phyloP scores from a whole-genome alignment of 352 stramenopile genomes.

The Phytopythium cucurbitacearum region DNA sequence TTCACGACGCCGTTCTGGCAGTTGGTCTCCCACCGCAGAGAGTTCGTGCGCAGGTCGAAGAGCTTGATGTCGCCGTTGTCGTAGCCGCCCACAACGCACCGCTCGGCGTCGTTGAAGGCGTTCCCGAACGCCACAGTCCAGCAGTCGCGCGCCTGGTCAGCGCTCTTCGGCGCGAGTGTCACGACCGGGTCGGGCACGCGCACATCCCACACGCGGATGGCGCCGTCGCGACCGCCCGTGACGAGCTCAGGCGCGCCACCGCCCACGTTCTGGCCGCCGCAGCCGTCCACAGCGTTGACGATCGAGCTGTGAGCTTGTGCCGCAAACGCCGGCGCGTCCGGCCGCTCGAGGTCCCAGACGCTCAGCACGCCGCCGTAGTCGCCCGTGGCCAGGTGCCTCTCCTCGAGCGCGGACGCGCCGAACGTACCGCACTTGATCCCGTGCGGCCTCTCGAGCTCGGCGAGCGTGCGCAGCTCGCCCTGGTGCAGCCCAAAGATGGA shows the following conservation, averaged over 20 bases:
- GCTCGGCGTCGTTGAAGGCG: slow-evolving; percentile 91
- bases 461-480: slow-evolving; percentile 70
- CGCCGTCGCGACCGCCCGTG: slow-evolving; percentile 92
- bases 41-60: slow-evolving; percentile 93
- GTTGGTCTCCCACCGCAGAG: slow-evolving; percentile 95
- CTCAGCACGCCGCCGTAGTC: slow-evolving; percentile 77
- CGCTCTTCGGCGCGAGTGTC: slow-evolving; percentile 87
- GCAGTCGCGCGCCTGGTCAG: slow-evolving; percentile 87
- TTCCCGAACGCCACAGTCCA: slow-evolving; percentile 97
- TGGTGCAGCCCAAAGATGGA: slow-evolving; percentile 90
- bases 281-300: slow-evolving; percentile 95
- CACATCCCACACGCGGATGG: slow-evolving; percentile 95
- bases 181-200: slow-evolving; percentile 90
- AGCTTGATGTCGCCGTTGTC: slow-evolving; percentile 98
- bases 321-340: slow-evolving; percentile 77
- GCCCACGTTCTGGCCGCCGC: slow-evolving; percentile 86
- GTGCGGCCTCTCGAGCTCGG: slow-evolving; percentile 75
- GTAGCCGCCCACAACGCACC: slow-evolving; percentile 91
- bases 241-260: slow-evolving; percentile 93
- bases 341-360: slow-evolving; percentile 84
- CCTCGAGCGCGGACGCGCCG: slow-evolving; percentile 87
- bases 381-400: slow-evolving; percentile 83
- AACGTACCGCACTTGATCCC: slow-evolving; percentile 97
- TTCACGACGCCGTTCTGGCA: slow-evolving; percentile 95
- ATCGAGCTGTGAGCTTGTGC: slow-evolving; percentile 91